These are phyloP conservation scores for Penicillium sp. DNA, from an alignment of 2,329 filamentous ascomycete species.

Conservation along the genomic window DNA sequence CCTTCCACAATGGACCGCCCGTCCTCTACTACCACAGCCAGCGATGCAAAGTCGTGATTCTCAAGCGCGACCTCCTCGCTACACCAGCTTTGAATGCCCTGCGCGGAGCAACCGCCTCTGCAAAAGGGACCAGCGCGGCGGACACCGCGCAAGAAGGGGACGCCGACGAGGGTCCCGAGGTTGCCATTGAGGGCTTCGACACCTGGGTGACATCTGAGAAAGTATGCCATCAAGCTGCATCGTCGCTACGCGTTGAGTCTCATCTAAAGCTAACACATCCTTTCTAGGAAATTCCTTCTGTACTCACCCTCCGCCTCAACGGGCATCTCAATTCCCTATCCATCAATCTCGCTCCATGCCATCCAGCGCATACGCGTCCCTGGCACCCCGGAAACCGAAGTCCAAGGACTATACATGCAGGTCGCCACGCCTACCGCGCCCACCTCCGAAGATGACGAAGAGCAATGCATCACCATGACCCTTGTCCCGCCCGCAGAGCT, in stretches of 20 bases:
- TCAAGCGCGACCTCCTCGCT: conserved; percentile 42
- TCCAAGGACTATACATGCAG: conserved; percentile 53
- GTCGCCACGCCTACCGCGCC: conserved; percentile 37
- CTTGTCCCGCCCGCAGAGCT: conserved; percentile 42
- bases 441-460: conserved; percentile 38
- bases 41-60: conserved; percentile 46
- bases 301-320: conserved; percentile 37
- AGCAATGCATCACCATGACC: conserved; percentile 46
- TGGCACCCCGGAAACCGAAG: conserved; percentile 25
- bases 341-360: conserved; percentile 51
- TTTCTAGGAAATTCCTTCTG: conserved; percentile 46
- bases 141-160: conserved; percentile 5
- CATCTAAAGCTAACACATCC: neutral
- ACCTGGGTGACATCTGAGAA: conserved; percentile 54
- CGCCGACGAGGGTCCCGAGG: conserved; percentile 31
- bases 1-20: conserved; percentile 50
- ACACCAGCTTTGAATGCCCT: conserved; percentile 38
- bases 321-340: conserved; percentile 51
- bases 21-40: conserved; percentile 51
- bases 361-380: conserved; percentile 48
- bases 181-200: conserved; percentile 44
- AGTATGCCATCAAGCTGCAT: too few species aligned
- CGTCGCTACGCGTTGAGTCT: too few species aligned
- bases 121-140: conserved; percentile 12
- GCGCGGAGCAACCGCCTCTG: conserved; percentile 18